Evolutionary conservation across 2,329 filamentous ascomycete genomes (phyloP).

Genomic region (Cadophora sp.): DNA sequence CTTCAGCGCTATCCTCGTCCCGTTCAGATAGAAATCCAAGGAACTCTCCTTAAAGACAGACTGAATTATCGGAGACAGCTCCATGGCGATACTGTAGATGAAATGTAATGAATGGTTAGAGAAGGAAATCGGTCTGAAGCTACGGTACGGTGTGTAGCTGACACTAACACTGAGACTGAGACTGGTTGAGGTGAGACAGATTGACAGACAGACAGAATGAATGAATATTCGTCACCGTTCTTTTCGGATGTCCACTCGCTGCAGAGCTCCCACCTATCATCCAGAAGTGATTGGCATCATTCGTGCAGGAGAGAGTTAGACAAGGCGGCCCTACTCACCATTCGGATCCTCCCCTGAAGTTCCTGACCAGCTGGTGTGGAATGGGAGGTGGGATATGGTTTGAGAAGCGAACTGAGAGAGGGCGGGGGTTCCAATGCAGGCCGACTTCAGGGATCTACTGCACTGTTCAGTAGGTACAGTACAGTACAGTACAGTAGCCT

Average conservation of each 20-base stretch:
- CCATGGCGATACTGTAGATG: constrained; percentile 21
- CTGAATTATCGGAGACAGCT: constrained; percentile 34
- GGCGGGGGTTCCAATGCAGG: too few relatives aligned
- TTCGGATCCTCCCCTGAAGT: not conserved
- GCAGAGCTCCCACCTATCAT: not conserved
- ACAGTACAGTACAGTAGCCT: too few relatives aligned
- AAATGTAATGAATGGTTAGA: too few relatives aligned
- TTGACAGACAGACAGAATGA: too few relatives aligned
- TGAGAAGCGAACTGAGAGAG: too few relatives aligned
- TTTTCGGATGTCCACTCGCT: not conserved
- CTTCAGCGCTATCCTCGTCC: constrained; percentile 83
- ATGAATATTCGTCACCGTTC: too few relatives aligned
- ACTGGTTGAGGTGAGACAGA: too few relatives aligned
- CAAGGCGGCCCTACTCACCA: not conserved
- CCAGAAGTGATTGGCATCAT: not conserved
- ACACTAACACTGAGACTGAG: too few relatives aligned
- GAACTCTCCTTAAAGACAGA: constrained; percentile 51
- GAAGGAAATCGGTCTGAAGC: too few relatives aligned
- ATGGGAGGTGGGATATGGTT: constrained; percentile 4
- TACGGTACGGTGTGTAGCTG: too few relatives aligned
- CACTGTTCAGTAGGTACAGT: too few relatives aligned
- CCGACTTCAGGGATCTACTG: not conserved
- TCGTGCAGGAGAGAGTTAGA: not conserved
- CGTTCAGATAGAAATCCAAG: constrained; percentile 90
- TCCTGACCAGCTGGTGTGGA: not conserved